These are phyloP conservation scores for Aspergillus awamori DNA, from an alignment of 2,329 filamentous ascomycete species.

Conservation along the genomic window DNA sequence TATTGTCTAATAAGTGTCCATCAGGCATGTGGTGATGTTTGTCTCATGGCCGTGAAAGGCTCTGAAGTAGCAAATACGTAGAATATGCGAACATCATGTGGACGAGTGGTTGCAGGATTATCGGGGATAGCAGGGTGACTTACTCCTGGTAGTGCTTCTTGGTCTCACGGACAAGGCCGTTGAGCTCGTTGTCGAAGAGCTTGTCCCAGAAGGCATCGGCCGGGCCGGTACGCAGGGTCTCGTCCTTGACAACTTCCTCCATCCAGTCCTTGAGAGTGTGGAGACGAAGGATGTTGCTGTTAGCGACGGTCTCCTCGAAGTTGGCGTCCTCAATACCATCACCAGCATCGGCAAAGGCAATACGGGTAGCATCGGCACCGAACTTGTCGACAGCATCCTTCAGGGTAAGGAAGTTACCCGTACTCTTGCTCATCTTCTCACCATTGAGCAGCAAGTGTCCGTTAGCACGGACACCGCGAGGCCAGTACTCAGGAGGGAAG, in stretches of 20 bases:
- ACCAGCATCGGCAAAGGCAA: constrained; percentile 90
- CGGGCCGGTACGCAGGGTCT: constrained; percentile 74
- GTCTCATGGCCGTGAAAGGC: constrained; percentile 92
- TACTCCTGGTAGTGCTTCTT: constrained; percentile 73
- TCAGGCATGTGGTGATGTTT: constrained; percentile 56
- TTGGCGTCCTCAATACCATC: constrained; percentile 95
- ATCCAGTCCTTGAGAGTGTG: constrained; percentile 87
- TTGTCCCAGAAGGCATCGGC: constrained; percentile 80
- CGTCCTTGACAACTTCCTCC: constrained; percentile 76
- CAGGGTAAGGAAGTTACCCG: constrained; percentile 94
- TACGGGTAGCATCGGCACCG: constrained; percentile 87
- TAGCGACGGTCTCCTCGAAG: constrained; percentile 93
- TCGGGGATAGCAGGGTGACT: constrained; percentile 26
- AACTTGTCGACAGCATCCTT: constrained; percentile 86
- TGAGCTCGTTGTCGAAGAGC: constrained; percentile 92
- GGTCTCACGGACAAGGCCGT: constrained; percentile 76
- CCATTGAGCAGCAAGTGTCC: constrained; percentile 93
- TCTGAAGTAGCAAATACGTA: constrained; percentile 99
- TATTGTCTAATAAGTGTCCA: not conserved
- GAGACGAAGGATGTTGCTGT: constrained; percentile 85
- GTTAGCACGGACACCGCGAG: constrained; percentile 80
- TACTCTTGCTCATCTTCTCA: constrained; percentile 98
- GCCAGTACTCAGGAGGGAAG: constrained; percentile 88
- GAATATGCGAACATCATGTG: constrained; percentile 25
- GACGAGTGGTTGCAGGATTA: not conserved